phyloP scores from a whole-genome alignment of 495 filamentous ascomycete genomes.

The Trichoderma orchidacearum region DNA sequence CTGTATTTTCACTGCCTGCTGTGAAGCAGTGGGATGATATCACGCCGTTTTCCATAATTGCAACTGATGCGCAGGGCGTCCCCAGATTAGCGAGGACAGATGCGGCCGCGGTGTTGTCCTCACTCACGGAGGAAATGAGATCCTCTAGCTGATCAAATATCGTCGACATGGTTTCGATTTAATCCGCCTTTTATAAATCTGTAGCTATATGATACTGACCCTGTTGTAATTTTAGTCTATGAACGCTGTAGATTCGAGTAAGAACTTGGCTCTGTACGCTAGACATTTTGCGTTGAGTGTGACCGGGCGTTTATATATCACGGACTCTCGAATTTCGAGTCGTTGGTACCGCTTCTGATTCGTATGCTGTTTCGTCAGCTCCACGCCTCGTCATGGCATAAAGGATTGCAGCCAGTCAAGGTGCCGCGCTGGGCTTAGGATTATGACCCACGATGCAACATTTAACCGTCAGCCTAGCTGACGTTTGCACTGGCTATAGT shows the following conservation, averaged over 20 bases:
- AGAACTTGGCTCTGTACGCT: not conserved
- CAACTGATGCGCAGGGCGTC: not conserved
- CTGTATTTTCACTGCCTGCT: not conserved
- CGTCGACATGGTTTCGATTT: not conserved
- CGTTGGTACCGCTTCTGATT: no score
- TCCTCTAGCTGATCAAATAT: not conserved
- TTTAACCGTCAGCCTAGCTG: not conserved
- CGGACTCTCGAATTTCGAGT: no score
- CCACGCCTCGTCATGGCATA: not conserved
- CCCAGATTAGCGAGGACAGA: not conserved
- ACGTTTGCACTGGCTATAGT: not conserved
- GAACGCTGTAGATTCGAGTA: no score
- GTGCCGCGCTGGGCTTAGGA: not conserved
- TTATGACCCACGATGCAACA: not conserved
- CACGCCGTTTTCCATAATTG: not conserved
- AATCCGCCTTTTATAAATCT: no score
- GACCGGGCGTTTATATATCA: no score
- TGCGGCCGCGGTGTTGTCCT: not conserved
- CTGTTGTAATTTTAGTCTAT: no score
- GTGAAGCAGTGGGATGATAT: not conserved
- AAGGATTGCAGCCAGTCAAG: not conserved
- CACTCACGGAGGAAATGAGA: not conserved
- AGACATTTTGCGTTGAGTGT: no score
- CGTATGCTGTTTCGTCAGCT: not conserved
- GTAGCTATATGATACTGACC: no score